These are phyloP conservation scores for Cercophora sp. DNA, from an alignment of 495 filamentous ascomycete genomes.

Conservation along the genomic window DNA sequence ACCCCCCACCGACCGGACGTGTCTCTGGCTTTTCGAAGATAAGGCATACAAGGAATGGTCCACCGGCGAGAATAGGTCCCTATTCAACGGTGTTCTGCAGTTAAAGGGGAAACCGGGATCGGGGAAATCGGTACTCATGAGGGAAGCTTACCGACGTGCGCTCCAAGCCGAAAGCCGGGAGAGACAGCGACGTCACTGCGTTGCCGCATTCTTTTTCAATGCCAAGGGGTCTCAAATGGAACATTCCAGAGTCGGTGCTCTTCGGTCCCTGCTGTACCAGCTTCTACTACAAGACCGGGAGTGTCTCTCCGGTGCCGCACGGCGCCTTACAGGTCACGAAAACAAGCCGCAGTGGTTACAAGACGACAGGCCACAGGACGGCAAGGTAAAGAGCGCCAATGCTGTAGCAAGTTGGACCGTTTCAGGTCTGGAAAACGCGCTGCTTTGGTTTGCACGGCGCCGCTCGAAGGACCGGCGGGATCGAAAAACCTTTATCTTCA, in stretches of 20 bases:
- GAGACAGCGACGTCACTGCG: no score
- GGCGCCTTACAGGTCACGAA: background rate
- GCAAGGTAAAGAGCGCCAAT: background rate
- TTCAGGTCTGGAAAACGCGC: background rate
- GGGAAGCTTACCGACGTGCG: conserved; percentile 1
- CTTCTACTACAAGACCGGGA: conserved; percentile 17
- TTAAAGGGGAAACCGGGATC: conserved; percentile 23
- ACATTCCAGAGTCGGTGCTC: conserved; percentile 27
- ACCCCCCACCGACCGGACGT: background rate
- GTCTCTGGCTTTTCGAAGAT: conserved; percentile 7
- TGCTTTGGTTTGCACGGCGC: background rate
- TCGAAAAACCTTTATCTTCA: no score
- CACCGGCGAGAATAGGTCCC: background rate
- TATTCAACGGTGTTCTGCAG: conserved; percentile 14
- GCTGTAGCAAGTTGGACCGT: background rate
- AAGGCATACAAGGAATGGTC: conserved; percentile 9
- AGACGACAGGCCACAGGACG: no score
- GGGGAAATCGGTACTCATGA: conserved; percentile 25
- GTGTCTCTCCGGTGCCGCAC: no score
- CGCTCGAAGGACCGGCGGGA: no score
- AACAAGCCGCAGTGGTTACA: no score
- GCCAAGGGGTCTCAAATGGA: conserved; percentile 32
- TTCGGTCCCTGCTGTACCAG: conserved; percentile 34
- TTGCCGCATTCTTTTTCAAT: conserved; percentile 40
- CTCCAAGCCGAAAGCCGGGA: background rate